phyloP scores from a whole-genome alignment of 768 basidiomycete species.

The Polyporus arcularius region DNA sequence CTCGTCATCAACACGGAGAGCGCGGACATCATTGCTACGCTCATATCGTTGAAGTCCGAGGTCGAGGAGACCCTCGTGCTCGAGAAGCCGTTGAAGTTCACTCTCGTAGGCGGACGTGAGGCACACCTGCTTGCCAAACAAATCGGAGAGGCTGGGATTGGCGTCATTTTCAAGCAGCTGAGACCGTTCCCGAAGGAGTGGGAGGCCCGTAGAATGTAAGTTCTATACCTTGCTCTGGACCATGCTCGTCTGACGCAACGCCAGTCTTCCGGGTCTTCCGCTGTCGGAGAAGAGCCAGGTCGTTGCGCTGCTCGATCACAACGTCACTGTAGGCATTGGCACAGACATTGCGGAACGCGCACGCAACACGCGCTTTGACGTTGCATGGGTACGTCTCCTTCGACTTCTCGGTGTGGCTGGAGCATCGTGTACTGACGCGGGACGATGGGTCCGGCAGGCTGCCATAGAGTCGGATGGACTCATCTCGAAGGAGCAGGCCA shows the following conservation, averaged over 20 bases:
- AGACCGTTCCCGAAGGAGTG: constrained; percentile 73
- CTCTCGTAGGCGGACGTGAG: constrained; percentile 61
- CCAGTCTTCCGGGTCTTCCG: constrained; percentile 72
- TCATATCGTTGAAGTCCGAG: constrained; percentile 66
- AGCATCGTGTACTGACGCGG: neutral
- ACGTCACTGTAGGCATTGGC: constrained; percentile 76
- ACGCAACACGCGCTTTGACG: constrained; percentile 76
- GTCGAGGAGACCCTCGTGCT: constrained; percentile 41
- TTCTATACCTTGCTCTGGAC: neutral
- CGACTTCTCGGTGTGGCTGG: neutral
- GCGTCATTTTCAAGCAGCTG: constrained; percentile 67
- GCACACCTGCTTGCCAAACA: constrained; percentile 74
- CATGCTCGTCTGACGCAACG: too few species aligned
- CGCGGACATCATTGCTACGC: constrained; percentile 68
- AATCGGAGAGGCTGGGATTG: constrained; percentile 65
- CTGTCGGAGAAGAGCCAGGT: constrained; percentile 62
- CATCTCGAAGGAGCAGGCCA: constrained; percentile 31
- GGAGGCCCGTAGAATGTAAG: constrained; percentile 67
- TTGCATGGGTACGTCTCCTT: constrained; percentile 64
- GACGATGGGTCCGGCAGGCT: constrained; percentile 12
- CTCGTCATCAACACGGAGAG: constrained; percentile 64
- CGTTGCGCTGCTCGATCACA: constrained; percentile 59
- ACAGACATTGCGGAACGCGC: constrained; percentile 54
- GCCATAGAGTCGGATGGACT: constrained; percentile 28
- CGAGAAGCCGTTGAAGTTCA: constrained; percentile 46